Percentiles rank a stretch among this genome's conserved stretches.
phyloP scores from a whole-genome alignment of 768 basidiomycete genomes.

The Serendipita sp. region DNA sequence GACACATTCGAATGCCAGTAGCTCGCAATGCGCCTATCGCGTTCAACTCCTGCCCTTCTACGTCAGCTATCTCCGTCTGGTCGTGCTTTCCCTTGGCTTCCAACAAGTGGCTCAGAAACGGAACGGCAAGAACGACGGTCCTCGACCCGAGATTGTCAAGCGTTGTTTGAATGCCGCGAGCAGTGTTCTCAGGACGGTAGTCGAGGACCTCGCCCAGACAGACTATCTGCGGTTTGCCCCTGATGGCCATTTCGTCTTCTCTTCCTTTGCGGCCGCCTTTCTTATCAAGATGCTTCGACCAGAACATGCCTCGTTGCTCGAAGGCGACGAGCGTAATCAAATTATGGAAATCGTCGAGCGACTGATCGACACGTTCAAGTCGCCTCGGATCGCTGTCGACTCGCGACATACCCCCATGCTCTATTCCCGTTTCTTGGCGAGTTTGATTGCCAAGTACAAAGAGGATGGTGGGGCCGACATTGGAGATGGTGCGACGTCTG shows the following conservation, averaged over 20 bases:
- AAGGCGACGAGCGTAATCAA: constrained; percentile 48
- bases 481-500: background rate
- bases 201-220: constrained; percentile 47
- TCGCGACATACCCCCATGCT: constrained; percentile 67
- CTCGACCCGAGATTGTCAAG: constrained; percentile 55
- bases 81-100: constrained; percentile 79
- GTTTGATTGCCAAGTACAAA: constrained; percentile 38
- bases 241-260: constrained; percentile 54
- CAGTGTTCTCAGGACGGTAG: constrained; percentile 45
- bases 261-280: constrained; percentile 70
- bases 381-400: constrained; percentile 61
- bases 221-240: constrained; percentile 68
- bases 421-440: constrained; percentile 63
- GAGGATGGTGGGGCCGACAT: constrained; percentile 3
- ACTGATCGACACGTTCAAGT: constrained; percentile 55
- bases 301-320: constrained; percentile 48
- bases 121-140: constrained; percentile 39
- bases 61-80: constrained; percentile 57
- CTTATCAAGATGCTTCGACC: constrained; percentile 67
- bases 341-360: constrained; percentile 58
- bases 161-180: constrained; percentile 62
- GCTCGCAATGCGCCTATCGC: constrained; percentile 6
- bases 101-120: constrained; percentile 67
- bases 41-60: constrained; percentile 49
- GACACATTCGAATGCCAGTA: constrained; percentile 8